Evolutionary conservation across 208 protist genomes (phyloP).

Genomic region (Histomonas meleagridis): DNA sequence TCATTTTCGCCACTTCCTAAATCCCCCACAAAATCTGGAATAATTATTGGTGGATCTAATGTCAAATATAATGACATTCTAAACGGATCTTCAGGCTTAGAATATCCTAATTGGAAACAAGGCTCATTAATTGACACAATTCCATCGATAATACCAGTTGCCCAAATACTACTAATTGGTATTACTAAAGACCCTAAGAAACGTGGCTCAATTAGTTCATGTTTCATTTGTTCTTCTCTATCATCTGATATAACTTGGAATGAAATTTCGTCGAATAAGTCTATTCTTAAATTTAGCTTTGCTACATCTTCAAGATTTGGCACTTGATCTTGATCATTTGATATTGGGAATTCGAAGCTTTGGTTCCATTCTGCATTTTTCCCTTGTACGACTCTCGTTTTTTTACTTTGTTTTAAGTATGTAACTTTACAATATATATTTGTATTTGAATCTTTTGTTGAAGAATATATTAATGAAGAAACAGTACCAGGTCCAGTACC

Average conservation of each 20-base stretch:
- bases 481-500: not conserved
- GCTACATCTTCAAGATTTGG: not conserved
- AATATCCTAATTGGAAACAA: not conserved
- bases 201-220: not conserved
- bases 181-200: not conserved
- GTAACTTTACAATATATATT: not conserved
- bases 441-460: not conserved
- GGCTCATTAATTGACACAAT: not conserved
- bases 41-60: not conserved
- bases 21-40: not conserved
- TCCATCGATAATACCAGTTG: not conserved
- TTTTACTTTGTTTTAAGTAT: not conserved
- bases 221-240: not conserved
- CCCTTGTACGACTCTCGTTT: not conserved
- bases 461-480: not conserved
- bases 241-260: not conserved
- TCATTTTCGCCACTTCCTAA: not conserved
- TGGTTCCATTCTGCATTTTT: not conserved
- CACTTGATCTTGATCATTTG: not conserved
- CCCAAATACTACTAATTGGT: not conserved
- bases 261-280: conserved; percentile 3
- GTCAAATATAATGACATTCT: not conserved
- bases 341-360: not conserved
- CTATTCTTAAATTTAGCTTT: not conserved
- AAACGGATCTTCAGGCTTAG: not conserved